Percentiles rank a stretch among this genome's conserved stretches.
These are phyloP conservation scores for Talaromyces sp. DNA, from an alignment of 2,329 filamentous ascomycete species.

Conservation along the genomic window DNA sequence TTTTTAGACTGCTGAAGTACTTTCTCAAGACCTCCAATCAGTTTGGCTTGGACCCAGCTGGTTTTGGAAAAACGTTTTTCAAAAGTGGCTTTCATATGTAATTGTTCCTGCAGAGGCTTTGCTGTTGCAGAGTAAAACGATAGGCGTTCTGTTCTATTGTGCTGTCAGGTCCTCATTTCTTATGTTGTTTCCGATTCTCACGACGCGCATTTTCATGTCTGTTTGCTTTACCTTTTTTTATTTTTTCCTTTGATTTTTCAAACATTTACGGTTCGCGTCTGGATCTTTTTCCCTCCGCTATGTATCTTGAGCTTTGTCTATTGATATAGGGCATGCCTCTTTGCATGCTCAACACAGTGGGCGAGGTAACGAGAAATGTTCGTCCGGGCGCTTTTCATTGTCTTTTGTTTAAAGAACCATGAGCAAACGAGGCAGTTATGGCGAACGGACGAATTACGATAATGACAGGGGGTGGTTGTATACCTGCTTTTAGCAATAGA, in stretches of 20 bases:
- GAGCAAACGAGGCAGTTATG: conserved; percentile 19
- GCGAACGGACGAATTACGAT: conserved; percentile 24
- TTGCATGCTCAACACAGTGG: conserved; percentile 30
- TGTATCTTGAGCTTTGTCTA: conserved; percentile 32
- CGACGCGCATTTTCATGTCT: conserved; percentile 18
- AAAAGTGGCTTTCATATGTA: conserved; percentile 38
- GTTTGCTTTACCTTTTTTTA: conserved; percentile 17
- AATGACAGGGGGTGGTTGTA: conserved; percentile 26
- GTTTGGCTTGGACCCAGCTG: conserved; percentile 12
- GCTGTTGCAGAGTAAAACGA: conserved; percentile 5
- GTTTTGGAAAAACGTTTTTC: conserved; percentile 14
- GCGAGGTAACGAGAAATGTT: conserved; percentile 34
- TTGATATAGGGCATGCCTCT: conserved; percentile 31
- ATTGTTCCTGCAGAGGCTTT: conserved; percentile 18
- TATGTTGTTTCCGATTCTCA: conserved; percentile 8
- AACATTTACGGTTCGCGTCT: conserved; percentile 23
- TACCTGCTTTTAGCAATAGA: conserved; percentile 28
- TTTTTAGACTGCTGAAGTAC: conserved; percentile 1
- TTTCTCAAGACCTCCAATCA: conserved; percentile 7
- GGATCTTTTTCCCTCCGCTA: conserved; percentile 19
- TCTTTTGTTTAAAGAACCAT: conserved; percentile 15
- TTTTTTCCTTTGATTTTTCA: conserved; percentile 4
- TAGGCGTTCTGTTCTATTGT: conserved; percentile 1
- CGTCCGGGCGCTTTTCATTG: conserved; percentile 21
- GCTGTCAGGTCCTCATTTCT: conserved; percentile 5